phyloP scores from a whole-genome alignment of 164 flowering plant genomes.

The Chimonanthus praecox region DNA sequence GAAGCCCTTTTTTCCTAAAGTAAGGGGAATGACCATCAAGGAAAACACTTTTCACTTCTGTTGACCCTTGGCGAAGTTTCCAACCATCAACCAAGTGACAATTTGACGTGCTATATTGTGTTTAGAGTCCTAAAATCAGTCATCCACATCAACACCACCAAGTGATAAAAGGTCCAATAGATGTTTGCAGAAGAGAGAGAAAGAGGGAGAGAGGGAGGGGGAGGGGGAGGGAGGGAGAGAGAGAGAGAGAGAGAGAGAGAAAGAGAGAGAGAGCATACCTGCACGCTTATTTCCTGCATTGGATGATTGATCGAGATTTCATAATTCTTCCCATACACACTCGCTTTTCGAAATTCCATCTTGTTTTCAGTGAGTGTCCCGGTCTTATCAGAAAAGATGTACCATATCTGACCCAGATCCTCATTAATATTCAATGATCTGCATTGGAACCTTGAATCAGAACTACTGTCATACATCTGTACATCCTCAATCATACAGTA shows the following conservation, averaged over 20 bases:
- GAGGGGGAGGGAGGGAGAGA: neutral
- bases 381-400: slow-evolving; percentile 84
- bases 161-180: neutral
- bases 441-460: slow-evolving; percentile 83
- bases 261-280: slow-evolving; percentile 11
- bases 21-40: too few relatives aligned
- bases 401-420: slow-evolving; percentile 88
- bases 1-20: too few relatives aligned
- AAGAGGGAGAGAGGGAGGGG: too few relatives aligned
- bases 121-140: too few relatives aligned
- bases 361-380: slow-evolving; percentile 93
- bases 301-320: slow-evolving; percentile 28
- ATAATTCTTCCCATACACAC: slow-evolving; percentile 57
- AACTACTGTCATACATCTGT: slow-evolving; percentile 58
- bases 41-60: too few relatives aligned
- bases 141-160: neutral
- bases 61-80: too few relatives aligned
- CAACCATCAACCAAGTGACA: too few relatives aligned
- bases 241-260: too few relatives aligned
- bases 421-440: slow-evolving; percentile 91
- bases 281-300: slow-evolving; percentile 27
- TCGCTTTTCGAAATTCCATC: slow-evolving; percentile 82
- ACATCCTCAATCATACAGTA: slow-evolving; percentile 88
- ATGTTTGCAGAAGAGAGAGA: too few relatives aligned
- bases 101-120: too few relatives aligned